These are phyloP conservation scores for Sarocladium brachiariae DNA, from an alignment of 2,329 filamentous ascomycete genomes.

Conservation along the genomic window DNA sequence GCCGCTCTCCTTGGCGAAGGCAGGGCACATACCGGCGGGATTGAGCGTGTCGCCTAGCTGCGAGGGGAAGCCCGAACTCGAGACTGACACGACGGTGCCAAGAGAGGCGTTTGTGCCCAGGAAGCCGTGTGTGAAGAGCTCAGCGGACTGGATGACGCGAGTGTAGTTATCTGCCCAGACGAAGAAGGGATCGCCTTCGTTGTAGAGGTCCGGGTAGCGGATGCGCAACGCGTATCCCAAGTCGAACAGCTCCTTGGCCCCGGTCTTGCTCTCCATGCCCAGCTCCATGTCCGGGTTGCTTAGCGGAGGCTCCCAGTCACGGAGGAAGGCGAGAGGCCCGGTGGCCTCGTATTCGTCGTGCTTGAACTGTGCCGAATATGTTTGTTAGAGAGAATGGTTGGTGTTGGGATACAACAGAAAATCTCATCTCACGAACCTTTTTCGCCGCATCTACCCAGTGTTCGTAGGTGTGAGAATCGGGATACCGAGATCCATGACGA, in stretches of 20 bases:
- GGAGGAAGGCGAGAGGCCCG: conserved; percentile 49
- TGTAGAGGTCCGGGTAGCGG: conserved; percentile 43
- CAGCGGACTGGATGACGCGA: conserved; percentile 54
- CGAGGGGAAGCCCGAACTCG: conserved; percentile 43
- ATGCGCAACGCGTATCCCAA: conserved; percentile 41
- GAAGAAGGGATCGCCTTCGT: conserved; percentile 42
- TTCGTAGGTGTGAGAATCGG: conserved; percentile 52
- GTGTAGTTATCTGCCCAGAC: conserved; percentile 63
- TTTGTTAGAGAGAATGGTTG: no score
- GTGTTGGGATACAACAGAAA: neutral
- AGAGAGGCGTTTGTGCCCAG: conserved; percentile 48
- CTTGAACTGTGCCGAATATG: conserved; percentile 48
- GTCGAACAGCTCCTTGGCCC: conserved; percentile 54
- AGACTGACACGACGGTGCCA: conserved; percentile 52
- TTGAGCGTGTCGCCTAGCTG: conserved; percentile 54
- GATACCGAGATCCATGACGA: conserved; percentile 57
- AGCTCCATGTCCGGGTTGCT: conserved; percentile 49
- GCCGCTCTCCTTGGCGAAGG: conserved; percentile 47
- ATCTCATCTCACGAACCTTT: conserved; percentile 25
- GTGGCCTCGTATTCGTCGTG: conserved; percentile 44
- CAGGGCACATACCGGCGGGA: conserved; percentile 56
- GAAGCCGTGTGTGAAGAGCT: conserved; percentile 55
- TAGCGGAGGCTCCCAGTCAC: conserved; percentile 51
- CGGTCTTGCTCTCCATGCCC: conserved; percentile 51
- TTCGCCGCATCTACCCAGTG: conserved; percentile 45